phyloP scores from a whole-genome alignment of 257 asterid species.

The Rubia yunnanensis region DNA sequence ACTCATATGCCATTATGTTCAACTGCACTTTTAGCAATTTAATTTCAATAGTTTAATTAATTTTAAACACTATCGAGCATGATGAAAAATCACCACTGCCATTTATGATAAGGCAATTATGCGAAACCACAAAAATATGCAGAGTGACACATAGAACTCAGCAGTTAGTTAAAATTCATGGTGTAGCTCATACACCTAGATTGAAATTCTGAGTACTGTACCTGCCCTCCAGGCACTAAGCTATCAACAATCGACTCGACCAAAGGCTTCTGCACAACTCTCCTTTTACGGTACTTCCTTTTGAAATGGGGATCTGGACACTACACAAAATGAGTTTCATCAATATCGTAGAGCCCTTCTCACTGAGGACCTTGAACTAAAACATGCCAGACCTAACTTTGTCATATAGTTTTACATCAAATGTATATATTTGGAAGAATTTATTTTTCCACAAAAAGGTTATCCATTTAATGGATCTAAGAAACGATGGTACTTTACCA shows the following conservation, averaged over 20 bases:
- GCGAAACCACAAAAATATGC: not conserved
- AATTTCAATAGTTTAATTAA: not conserved
- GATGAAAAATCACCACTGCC: not conserved
- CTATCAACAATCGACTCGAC: slow-evolving; percentile 57
- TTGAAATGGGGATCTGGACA: slow-evolving; percentile 98
- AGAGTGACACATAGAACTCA: not conserved
- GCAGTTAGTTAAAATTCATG: not conserved
- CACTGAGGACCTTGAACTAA: not conserved
- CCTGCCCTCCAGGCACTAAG: slow-evolving; percentile 73
- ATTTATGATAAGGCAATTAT: not conserved
- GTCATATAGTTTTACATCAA: not conserved
- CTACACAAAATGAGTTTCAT: slow-evolving; percentile 35
- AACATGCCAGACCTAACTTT: not conserved
- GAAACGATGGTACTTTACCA: slow-evolving; percentile 47
- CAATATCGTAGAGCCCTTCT: not conserved
- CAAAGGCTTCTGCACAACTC: slow-evolving; percentile 89
- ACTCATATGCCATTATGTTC: not conserved
- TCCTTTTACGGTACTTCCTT: slow-evolving; percentile 77
- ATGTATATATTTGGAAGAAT: not conserved
- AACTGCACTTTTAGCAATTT: not conserved
- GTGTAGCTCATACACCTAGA: not conserved
- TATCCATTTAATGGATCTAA: slow-evolving; percentile 6
- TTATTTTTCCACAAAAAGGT: slow-evolving; percentile 6
- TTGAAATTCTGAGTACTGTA: slow-evolving; percentile 10
- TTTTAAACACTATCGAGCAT: not conserved